Evolutionary conservation across 2,329 filamentous ascomycete genomes (phyloP).

Genomic region (Elsinoe australis): DNA sequence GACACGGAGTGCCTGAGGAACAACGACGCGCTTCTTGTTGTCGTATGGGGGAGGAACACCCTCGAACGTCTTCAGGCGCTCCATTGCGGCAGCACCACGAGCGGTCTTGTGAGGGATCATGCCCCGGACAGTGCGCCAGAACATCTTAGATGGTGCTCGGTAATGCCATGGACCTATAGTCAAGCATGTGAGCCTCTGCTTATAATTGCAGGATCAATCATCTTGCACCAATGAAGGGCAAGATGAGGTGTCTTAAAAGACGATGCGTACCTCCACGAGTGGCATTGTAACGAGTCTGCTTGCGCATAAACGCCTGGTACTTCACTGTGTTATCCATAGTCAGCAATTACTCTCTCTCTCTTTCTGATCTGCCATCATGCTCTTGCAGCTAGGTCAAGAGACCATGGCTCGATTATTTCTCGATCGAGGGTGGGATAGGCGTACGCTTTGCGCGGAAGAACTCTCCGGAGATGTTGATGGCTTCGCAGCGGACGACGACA

Average conservation of each 20-base stretch:
- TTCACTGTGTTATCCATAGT: slow-evolving; percentile 63
- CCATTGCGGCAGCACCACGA: slow-evolving; percentile 89
- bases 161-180: slow-evolving; percentile 92
- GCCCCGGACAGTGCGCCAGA: slow-evolving; percentile 99
- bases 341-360: slow-evolving; percentile 17
- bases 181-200: slow-evolving; percentile 27
- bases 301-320: slow-evolving; percentile 99
- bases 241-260: slow-evolving; percentile 17
- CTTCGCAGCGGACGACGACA: slow-evolving; percentile 96
- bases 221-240: slow-evolving; percentile 17
- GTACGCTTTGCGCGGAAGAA: slow-evolving; percentile 99
- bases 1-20: slow-evolving; percentile 94
- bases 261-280: slow-evolving; percentile 79
- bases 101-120: slow-evolving; percentile 99
- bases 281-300: slow-evolving; percentile 99
- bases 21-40: slow-evolving; percentile 99
- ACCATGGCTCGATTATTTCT: neutral
- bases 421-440: slow-evolving; percentile 42
- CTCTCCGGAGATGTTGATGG: slow-evolving; percentile 99
- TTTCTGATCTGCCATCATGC: slow-evolving; percentile 16
- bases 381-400: slow-evolving; percentile 1
- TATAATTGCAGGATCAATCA: slow-evolving; percentile 14
- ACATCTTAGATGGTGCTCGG: slow-evolving; percentile 97
- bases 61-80: slow-evolving; percentile 99
- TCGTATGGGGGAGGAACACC: slow-evolving; percentile 98